Evolutionary conservation across 2,329 filamentous ascomycete species (phyloP).

Genomic region (Pyrenophora tritici-repentis): DNA sequence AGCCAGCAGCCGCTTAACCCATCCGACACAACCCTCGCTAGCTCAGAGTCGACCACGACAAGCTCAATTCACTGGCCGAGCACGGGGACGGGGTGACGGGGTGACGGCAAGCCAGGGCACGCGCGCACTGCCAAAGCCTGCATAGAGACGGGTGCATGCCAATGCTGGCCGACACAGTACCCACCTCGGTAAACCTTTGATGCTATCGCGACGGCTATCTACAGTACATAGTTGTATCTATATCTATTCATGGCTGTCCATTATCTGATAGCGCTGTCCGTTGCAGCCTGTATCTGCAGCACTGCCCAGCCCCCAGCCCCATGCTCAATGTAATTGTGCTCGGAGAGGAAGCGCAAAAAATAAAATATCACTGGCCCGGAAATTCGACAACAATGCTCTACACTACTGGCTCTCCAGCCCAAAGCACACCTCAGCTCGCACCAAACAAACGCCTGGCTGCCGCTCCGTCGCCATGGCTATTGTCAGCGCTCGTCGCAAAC

Average conservation of each 20-base stretch:
- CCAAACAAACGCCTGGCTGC: conserved; percentile 7
- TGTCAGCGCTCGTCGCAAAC: not conserved
- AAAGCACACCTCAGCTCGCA: conserved; percentile 1
- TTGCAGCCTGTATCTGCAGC: conserved; percentile 14
- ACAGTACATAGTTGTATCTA: too few relatives aligned
- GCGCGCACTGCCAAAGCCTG: not conserved
- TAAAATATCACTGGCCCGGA: conserved; percentile 1
- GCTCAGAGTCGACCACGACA: too few relatives aligned
- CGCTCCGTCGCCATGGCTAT: not conserved
- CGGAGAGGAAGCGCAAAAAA: conserved; percentile 6
- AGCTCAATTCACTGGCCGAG: conserved; percentile 6
- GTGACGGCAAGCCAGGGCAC: conserved; percentile 1
- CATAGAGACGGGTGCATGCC: not conserved
- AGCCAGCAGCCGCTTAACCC: conserved; percentile 11
- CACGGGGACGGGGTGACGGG: conserved; percentile 3
- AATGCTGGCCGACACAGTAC: too few relatives aligned
- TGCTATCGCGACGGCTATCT: too few relatives aligned
- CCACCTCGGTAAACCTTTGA: too few relatives aligned
- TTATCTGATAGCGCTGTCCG: not conserved
- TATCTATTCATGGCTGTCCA: not conserved
- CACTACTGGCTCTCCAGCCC: not conserved
- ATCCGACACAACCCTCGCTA: too few relatives aligned
- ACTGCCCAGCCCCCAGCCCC: conserved; percentile 10
- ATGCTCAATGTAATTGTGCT: conserved; percentile 2
- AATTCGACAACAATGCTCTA: conserved; percentile 8